Evolutionary conservation across 2,329 filamentous ascomycete genomes (phyloP).

Genomic region (Alternaria solani): DNA sequence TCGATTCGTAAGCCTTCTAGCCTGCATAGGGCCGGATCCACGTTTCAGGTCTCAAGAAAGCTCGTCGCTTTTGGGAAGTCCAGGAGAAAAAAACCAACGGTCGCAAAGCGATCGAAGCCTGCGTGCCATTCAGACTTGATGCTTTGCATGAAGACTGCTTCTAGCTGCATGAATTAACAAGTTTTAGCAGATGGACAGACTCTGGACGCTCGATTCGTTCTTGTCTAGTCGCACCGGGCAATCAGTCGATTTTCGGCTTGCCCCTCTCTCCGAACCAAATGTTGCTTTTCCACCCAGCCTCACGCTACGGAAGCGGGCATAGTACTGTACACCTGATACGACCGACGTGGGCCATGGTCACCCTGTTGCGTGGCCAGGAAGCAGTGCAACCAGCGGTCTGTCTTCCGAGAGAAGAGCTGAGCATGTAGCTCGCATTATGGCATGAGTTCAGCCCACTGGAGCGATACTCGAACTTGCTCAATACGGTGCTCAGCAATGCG

Average conservation of each 20-base stretch:
- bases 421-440: background rate
- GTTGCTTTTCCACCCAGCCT: slow-evolving; percentile 3
- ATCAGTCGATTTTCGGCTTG: background rate
- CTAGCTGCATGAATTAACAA: background rate
- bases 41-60: slow-evolving; percentile 36
- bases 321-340: background rate
- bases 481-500: background rate
- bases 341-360: background rate
- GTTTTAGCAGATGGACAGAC: background rate
- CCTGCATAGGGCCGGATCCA: slow-evolving; percentile 26
- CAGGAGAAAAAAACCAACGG: slow-evolving; percentile 12
- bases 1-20: slow-evolving; percentile 45
- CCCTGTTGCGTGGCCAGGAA: background rate
- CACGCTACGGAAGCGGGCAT: slow-evolving; percentile 7
- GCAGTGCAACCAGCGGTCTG: slow-evolving; percentile 5
- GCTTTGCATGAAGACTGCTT: slow-evolving; percentile 2
- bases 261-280: background rate
- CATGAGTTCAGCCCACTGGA: background rate
- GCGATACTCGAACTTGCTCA: background rate
- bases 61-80: slow-evolving; percentile 1
- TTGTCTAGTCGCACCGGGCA: background rate
- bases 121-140: slow-evolving; percentile 5
- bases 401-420: slow-evolving; percentile 9
- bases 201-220: background rate
- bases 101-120: background rate